A percentile compares a stretch with the other conserved stretches of the same genome.
These are phyloP conservation scores for Psidium guajava DNA, from an alignment of 345 rosid species.

Conservation along the genomic window DNA sequence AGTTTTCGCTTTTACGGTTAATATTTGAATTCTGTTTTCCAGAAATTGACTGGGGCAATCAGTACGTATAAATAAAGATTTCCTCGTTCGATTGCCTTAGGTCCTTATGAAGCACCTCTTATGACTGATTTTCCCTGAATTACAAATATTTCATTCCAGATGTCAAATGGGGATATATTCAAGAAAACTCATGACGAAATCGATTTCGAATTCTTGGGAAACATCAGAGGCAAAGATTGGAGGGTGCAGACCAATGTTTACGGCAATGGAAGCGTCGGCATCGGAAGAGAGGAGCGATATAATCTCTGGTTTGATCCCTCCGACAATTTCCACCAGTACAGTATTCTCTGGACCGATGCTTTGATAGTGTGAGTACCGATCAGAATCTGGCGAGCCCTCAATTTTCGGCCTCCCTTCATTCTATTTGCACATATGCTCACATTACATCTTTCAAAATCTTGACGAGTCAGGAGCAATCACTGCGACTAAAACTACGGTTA, in stretches of 20 bases:
- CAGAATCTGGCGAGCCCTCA: neutral
- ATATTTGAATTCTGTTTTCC: neutral
- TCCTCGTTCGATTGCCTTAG: no score
- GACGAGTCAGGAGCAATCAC: neutral
- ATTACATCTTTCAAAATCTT: neutral
- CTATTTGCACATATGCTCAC: neutral
- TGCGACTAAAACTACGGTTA: neutral
- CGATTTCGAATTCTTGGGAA: slow-evolving; percentile 94
- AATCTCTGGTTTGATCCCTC: slow-evolving; percentile 95
- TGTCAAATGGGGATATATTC: slow-evolving; percentile 91
- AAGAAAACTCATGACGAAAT: slow-evolving; percentile 96
- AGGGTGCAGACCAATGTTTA: slow-evolving; percentile 95
- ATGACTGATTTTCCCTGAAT: neutral
- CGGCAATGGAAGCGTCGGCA: slow-evolving; percentile 83
- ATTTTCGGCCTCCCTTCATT: neutral
- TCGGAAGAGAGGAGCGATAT: slow-evolving; percentile 94
- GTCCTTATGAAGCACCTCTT: neutral
- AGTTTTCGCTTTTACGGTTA: neutral
- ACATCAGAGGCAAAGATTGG: slow-evolving; percentile 96
- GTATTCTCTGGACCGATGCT: slow-evolving; percentile 85
- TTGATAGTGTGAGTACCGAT: slow-evolving; percentile 55
- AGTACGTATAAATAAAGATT: neutral
- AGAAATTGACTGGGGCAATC: neutral
- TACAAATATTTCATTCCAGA: slow-evolving; percentile 18
- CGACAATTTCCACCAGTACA: slow-evolving; percentile 84